Evolutionary conservation across 768 basidiomycete species (phyloP).

Genomic region (Sporobolomyces roseus): DNA sequence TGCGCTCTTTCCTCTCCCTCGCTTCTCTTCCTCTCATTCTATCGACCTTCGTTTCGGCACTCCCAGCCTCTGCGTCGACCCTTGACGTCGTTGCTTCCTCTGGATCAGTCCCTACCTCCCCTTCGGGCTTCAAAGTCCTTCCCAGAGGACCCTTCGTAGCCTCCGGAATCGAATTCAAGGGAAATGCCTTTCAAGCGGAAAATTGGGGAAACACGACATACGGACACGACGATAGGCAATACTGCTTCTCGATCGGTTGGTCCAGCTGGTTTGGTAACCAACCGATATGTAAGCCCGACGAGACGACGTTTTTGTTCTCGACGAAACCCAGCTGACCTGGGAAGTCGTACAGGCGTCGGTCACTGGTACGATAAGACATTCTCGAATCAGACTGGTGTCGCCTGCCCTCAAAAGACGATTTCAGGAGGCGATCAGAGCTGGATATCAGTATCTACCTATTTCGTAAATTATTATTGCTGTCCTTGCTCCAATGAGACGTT

Average conservation of each 20-base stretch:
- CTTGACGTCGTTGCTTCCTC: not conserved
- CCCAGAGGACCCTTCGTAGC: not conserved
- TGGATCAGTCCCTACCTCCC: too few species aligned
- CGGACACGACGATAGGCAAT: not conserved
- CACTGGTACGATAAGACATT: not conserved
- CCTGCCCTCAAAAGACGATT: slow-evolving; percentile 6
- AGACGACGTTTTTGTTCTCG: too few species aligned
- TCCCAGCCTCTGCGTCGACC: not conserved
- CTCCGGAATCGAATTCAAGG: not conserved
- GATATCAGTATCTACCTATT: not conserved
- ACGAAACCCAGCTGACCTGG: too few species aligned
- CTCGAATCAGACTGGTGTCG: not conserved
- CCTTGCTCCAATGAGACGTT: not conserved
- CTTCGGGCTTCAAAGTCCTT: not conserved
- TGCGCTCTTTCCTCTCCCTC: not conserved
- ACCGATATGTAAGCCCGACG: too few species aligned
- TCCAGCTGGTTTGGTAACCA: not conserved
- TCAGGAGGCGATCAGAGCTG: not conserved
- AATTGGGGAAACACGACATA: not conserved
- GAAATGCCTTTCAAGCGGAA: not conserved
- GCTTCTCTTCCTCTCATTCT: not conserved
- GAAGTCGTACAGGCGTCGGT: too few species aligned
- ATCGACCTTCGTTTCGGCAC: not conserved
- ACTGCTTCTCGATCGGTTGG: not conserved
- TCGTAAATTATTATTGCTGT: not conserved